A percentile compares a stretch with the other conserved stretches of the same genome.
phyloP scores from a whole-genome alignment of 129 eudicot genomes.

The Apium graveolens region DNA sequence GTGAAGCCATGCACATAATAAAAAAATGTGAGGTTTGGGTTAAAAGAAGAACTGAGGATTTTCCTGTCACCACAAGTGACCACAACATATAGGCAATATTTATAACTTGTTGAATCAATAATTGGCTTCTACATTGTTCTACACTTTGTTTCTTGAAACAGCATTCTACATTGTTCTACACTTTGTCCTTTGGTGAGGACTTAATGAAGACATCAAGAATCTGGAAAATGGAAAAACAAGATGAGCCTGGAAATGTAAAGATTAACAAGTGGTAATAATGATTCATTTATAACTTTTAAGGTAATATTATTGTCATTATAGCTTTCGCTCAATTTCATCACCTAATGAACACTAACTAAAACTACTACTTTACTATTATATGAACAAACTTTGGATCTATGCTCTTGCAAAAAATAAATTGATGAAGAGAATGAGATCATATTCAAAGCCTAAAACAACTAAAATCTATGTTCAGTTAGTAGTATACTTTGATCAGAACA shows the following conservation, averaged over 20 bases:
- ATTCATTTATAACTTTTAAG: no score
- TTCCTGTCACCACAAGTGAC: neutral
- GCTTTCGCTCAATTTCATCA: no score
- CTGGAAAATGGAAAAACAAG: neutral
- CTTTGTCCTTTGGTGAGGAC: neutral
- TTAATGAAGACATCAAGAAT: neutral
- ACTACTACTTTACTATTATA: no score
- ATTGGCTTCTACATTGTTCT: constrained; percentile 6
- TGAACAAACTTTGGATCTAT: no score
- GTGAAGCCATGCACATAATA: neutral
- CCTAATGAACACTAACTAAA: no score
- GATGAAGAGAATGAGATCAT: no score
- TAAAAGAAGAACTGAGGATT: neutral
- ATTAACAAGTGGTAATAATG: no score
- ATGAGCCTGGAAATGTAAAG: neutral
- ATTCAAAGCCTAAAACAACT: no score
- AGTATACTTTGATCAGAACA: no score
- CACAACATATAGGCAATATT: neutral
- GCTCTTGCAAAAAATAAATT: no score
- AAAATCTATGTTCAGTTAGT: no score
- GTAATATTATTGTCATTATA: no score
- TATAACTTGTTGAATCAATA: neutral
- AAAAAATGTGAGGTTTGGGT: neutral
- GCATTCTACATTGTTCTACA: neutral
- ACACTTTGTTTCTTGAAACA: neutral